Evolutionary conservation across 139 green algal genomes (phyloP), one percentile per base, ranked within the genome.

Genomic region (Mychonastes homosphaera): DNA sequence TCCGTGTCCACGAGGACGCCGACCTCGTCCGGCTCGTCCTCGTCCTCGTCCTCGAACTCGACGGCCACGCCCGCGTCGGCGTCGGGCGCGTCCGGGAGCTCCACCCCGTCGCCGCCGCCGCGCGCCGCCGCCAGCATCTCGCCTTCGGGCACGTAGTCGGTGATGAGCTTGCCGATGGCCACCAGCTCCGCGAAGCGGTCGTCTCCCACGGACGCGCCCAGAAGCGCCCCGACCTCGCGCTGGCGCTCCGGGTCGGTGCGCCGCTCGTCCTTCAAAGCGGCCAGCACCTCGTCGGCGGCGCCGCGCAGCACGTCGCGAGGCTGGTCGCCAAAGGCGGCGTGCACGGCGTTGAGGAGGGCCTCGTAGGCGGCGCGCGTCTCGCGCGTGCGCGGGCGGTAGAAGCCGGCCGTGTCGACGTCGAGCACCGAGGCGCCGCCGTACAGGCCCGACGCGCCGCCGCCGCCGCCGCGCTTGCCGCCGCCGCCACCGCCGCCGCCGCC

Each of bases 351-450:
- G 45, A 99, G 79, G 56, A 99, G 60, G 23, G 79, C 72, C 67
- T 98, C 92, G 64, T 97, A 98, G 4, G 92, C 92, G 21, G 80
- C 81, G 7, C 81, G 70, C 26, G 92, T 99, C 67, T 95, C 92
- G 53, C 77, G 58, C 77, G 94, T 71, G 59, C 38, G 48, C 9
- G 49, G 49, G 7, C 60, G 59, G 60, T 87, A 88, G 24, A 78
- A 50, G 10, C 71, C 80, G 39, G 78, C 80, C 13, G 73, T 78
- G 34, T 92, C 86, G 34, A 94, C 32, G 45, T 92, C 84, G 57
- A 97, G 62, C 18, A 95, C 83, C 30, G 53, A 83, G 7, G 71
- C 24, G 19, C 66, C 69, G 19, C 19, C 62, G n/a, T n/a, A n/a
- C n/a, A n/a, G n/a, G n/a, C n/a, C n/a, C n/a, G n/a, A n/a, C n/a